These are phyloP conservation scores for Neophaeococcomyces aloes DNA, from an alignment of 2,329 filamentous ascomycete species.

Conservation along the genomic window DNA sequence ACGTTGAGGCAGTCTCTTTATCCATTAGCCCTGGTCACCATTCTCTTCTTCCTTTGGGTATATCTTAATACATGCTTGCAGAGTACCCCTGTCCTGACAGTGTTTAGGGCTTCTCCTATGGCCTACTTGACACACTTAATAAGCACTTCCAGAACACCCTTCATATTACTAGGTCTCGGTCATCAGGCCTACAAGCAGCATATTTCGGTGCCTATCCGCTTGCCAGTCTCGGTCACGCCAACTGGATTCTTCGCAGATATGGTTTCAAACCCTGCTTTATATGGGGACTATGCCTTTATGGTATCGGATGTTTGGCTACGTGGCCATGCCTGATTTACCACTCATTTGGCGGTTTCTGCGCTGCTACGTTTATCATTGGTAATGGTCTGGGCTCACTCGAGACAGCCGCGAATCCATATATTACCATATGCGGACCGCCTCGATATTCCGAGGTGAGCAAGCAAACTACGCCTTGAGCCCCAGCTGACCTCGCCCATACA, in stretches of 20 bases:
- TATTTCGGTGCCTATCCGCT: constrained; percentile 53
- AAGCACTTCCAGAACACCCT: constrained; percentile 49
- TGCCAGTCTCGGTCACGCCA: constrained; percentile 43
- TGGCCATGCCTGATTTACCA: constrained; percentile 67
- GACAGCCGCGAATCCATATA: constrained; percentile 66
- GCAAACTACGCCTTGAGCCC: constrained; percentile 38
- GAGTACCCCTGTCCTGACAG: constrained; percentile 14
- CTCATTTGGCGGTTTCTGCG: constrained; percentile 65
- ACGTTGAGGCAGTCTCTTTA: constrained; percentile 33
- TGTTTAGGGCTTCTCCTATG: constrained; percentile 35
- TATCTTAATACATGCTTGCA: constrained; percentile 18
- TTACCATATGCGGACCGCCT: constrained; percentile 63
- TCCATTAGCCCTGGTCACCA: constrained; percentile 34
- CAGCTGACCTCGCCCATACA: constrained; percentile 41
- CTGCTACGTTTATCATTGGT: constrained; percentile 57
- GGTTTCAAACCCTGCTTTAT: constrained; percentile 77
- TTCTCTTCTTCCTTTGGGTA: constrained; percentile 42
- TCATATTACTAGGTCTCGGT: constrained; percentile 44
- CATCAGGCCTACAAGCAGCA: constrained; percentile 52
- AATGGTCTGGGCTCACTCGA: constrained; percentile 64
- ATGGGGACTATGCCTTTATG: constrained; percentile 57
- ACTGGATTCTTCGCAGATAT: constrained; percentile 56
- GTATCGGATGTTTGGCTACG: constrained; percentile 66
- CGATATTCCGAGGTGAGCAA: constrained; percentile 53
- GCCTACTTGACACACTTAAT: constrained; percentile 39